Percentiles rank a stretch among this genome's conserved stretches.
Conservation (phyloP, 495 filamentous ascomycete genomes). For the Rhypophila decipiens region DNA sequence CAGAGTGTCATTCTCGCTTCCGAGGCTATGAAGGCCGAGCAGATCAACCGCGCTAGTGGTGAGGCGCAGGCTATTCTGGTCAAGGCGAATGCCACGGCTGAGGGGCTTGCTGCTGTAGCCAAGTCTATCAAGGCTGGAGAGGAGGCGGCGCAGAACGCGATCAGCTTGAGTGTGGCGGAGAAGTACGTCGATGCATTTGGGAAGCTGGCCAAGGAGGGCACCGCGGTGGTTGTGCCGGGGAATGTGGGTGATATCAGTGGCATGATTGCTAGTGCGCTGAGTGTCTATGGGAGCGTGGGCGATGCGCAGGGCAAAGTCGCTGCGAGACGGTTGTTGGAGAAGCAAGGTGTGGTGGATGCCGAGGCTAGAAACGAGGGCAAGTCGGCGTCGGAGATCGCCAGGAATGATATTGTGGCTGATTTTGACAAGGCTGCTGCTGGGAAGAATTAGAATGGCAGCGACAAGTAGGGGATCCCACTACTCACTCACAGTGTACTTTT, state of each 20-base stretch:
- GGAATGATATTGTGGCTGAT: background rate
- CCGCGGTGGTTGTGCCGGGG: slow-evolving; percentile 87
- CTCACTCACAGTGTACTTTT: too few species aligned
- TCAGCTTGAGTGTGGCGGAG: slow-evolving; percentile 86
- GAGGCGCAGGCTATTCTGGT: slow-evolving; percentile 90
- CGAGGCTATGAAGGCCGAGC: slow-evolving; percentile 82
- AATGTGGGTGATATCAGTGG: slow-evolving; percentile 95
- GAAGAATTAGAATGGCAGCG: too few species aligned
- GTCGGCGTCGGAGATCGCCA: background rate
- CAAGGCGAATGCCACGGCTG: slow-evolving; percentile 78
- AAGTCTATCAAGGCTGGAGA: slow-evolving; percentile 61
- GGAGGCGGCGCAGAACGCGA: slow-evolving; percentile 68
- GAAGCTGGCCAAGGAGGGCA: slow-evolving; percentile 86
- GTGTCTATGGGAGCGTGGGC: slow-evolving; percentile 90
- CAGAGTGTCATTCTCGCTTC: slow-evolving; percentile 92
- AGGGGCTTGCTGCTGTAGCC: slow-evolving; percentile 81
- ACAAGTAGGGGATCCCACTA: too few species aligned
- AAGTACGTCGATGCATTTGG: slow-evolving; percentile 97
- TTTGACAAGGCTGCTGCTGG: background rate
- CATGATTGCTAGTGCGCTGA: slow-evolving; percentile 95
- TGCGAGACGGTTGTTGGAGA: slow-evolving; percentile 44
- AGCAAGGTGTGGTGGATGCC: slow-evolving; percentile 13
- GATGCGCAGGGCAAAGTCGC: slow-evolving; percentile 69
- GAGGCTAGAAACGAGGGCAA: slow-evolving; percentile 4
- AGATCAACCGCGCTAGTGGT: slow-evolving; percentile 85